These are phyloP conservation scores for Cinnamomum micranthum DNA, from an alignment of 164 flowering plant species.

Conservation along the genomic window DNA sequence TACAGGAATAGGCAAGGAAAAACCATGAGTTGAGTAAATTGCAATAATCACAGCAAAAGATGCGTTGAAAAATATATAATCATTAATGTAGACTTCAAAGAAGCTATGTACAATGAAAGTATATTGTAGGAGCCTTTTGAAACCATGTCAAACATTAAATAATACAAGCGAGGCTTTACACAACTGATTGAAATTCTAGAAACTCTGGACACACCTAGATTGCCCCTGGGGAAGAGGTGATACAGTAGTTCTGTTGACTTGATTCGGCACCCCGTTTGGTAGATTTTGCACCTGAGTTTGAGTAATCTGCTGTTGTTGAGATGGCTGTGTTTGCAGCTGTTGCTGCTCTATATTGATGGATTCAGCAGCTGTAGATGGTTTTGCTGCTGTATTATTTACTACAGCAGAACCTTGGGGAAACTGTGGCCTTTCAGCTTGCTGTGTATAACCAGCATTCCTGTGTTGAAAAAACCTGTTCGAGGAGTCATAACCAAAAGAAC, in stretches of 20 bases:
- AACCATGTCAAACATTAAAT: slow-evolving; percentile 20
- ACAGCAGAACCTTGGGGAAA: slow-evolving; percentile 42
- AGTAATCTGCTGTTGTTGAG: slow-evolving; percentile 49
- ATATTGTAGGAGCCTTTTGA: slow-evolving; percentile 14
- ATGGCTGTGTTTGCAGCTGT: slow-evolving; percentile 42
- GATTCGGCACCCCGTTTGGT: slow-evolving; percentile 57
- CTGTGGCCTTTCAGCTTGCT: slow-evolving; percentile 63
- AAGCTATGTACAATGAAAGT: slow-evolving; percentile 35
- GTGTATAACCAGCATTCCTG: slow-evolving; percentile 45
- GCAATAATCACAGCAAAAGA: neutral
- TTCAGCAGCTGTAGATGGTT: slow-evolving; percentile 45
- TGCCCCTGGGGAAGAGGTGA: slow-evolving; percentile 81
- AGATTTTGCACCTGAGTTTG: slow-evolving; percentile 55
- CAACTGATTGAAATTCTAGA: slow-evolving; percentile 40
- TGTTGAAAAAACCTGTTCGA: slow-evolving; percentile 74
- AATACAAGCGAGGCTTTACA: slow-evolving; percentile 37
- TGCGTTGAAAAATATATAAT: neutral
- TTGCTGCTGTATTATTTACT: slow-evolving; percentile 43
- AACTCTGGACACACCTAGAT: slow-evolving; percentile 95
- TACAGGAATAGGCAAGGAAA: neutral
- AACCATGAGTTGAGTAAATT: neutral
- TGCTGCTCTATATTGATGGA: slow-evolving; percentile 48
- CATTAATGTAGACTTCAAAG: slow-evolving; percentile 10
- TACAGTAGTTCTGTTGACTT: slow-evolving; percentile 49
- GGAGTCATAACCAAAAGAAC: slow-evolving; percentile 53